These are phyloP conservation scores for Lentinula edodes DNA, from an alignment of 768 basidiomycete genomes.

Conservation along the genomic window DNA sequence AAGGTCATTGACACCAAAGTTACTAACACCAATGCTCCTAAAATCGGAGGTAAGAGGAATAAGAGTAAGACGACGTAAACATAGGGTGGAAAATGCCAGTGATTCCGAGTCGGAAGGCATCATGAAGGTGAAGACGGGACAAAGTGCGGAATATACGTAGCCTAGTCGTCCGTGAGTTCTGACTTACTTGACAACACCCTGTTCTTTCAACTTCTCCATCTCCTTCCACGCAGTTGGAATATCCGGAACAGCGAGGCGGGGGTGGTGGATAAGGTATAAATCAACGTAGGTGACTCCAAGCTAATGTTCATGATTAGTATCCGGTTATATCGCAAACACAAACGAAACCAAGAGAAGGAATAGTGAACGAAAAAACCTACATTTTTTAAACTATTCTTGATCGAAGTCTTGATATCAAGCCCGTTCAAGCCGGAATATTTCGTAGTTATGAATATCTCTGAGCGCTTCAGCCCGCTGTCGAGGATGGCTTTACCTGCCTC, in stretches of 20 bases:
- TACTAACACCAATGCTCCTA: slow-evolving; percentile 72
- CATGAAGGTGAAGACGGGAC: neutral
- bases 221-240: slow-evolving; percentile 58
- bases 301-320: slow-evolving; percentile 24
- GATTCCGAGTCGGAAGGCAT: no score
- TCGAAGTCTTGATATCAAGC: slow-evolving; percentile 48
- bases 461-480: slow-evolving; percentile 51
- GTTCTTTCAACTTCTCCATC: slow-evolving; percentile 52
- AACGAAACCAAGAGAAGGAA: neutral
- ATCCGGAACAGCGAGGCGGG: slow-evolving; percentile 47
- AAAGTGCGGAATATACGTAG: no score
- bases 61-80: neutral
- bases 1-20: slow-evolving; percentile 55
- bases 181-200: slow-evolving; percentile 53
- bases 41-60: neutral
- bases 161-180: neutral
- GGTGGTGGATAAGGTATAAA: slow-evolving; percentile 65
- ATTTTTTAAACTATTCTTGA: slow-evolving; percentile 49
- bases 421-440: slow-evolving; percentile 52
- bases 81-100: no score
- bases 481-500: slow-evolving; percentile 46
- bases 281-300: slow-evolving; percentile 63
- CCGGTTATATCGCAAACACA: neutral
- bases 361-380: slow-evolving; percentile 27
- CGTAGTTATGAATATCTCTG: slow-evolving; percentile 60